Percentiles rank a stretch among this genome's conserved stretches.
Conservation (phyloP, 805 yeast genomes). For the Ogataea nitratoaversa region DNA sequence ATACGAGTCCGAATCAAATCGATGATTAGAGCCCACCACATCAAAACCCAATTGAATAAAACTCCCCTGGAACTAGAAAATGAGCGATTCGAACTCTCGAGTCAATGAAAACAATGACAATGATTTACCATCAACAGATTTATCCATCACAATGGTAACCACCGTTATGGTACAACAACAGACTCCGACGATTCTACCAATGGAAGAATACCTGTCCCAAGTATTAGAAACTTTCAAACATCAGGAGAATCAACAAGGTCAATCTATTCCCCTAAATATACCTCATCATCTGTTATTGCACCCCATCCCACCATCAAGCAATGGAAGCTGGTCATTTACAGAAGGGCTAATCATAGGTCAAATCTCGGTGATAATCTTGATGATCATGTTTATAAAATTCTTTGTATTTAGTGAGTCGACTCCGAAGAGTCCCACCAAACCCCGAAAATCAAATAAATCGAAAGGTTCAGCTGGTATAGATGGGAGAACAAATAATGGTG, state of each 20-base stretch:
- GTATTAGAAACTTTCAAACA: conserved; percentile 14
- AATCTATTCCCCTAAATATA: conserved; percentile 2
- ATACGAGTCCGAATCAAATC: too few species aligned
- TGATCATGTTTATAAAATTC: conserved; percentile 64
- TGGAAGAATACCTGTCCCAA: conserved; percentile 20
- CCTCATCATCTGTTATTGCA: conserved; percentile 2
- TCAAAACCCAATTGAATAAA: too few species aligned
- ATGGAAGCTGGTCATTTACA: conserved; percentile 57
- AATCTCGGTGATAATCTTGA: conserved; percentile 59
- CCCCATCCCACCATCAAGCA: conserved; percentile 1
- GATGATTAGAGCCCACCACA: too few species aligned
- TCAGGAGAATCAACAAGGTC: conserved; percentile 15
- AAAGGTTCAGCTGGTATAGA: conserved; percentile 5
- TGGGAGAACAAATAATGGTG: too few species aligned
- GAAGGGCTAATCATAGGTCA: conserved; percentile 76
- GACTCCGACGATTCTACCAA: conserved; percentile 5
- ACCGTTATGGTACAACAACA: conserved; percentile 4
- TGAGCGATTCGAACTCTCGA: too few species aligned
- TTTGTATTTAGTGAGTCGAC: conserved; percentile 71
- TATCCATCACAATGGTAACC: conserved; percentile 1
- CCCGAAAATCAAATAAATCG: too few species aligned
- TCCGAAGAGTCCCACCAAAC: too few species aligned
- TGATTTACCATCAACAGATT: neutral
- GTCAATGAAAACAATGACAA: too few species aligned
- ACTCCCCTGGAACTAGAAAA: too few species aligned